Percentiles rank a stretch among this genome's conserved stretches.
These are phyloP conservation scores for Eucalyptus sp. DNA, from an alignment of 345 rosid genomes.

Conservation along the genomic window DNA sequence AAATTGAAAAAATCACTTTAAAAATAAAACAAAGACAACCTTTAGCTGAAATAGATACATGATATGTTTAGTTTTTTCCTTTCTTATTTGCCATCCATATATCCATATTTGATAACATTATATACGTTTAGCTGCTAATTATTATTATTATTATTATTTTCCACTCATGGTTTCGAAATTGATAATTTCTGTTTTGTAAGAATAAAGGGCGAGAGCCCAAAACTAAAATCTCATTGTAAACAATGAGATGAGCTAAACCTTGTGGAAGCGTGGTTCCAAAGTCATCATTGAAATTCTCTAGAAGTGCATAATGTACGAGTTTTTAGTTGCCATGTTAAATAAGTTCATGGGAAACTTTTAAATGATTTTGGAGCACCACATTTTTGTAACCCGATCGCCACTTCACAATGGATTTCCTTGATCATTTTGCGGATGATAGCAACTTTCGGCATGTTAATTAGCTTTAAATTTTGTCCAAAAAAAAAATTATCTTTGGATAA, in stretches of 20 bases:
- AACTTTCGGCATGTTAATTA: background rate
- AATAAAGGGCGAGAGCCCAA: background rate
- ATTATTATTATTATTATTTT: too few relatives aligned
- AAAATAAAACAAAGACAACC: background rate
- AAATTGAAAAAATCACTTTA: background rate
- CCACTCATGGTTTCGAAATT: background rate
- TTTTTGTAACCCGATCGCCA: background rate
- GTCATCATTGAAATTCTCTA: background rate
- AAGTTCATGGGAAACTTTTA: background rate
- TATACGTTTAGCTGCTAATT: too few relatives aligned
- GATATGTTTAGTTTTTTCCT: background rate
- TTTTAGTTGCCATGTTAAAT: background rate
- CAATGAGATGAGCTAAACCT: background rate
- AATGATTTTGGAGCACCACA: background rate
- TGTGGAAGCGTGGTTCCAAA: background rate
- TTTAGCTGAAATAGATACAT: background rate
- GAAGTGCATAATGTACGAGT: background rate
- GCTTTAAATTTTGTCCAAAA: background rate
- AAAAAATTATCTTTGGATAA: background rate
- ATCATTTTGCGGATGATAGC: background rate
- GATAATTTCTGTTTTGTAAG: background rate
- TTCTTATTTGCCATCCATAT: background rate
- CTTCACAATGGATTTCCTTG: background rate
- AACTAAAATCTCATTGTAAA: background rate
- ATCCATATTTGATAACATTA: background rate